Conservation (phyloP, 2,329 filamentous ascomycete species). For the Chaetomium sp. region DNA sequence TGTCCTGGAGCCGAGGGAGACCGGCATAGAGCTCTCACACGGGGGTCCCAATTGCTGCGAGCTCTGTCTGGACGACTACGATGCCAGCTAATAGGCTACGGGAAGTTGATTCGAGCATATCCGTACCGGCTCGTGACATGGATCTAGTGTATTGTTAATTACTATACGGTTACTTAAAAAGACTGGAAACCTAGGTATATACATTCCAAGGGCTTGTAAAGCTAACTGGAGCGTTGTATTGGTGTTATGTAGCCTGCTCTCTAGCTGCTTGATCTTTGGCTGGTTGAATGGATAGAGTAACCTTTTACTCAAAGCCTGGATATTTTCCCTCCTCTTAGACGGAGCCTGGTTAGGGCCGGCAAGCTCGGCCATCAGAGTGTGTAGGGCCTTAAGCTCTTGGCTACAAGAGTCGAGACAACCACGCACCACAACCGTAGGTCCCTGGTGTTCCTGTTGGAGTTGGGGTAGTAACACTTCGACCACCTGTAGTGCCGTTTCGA, state of each 20-base stretch:
- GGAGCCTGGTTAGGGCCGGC: not conserved
- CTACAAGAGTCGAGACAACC: not conserved
- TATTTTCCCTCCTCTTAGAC: not conserved
- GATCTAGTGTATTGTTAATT: no score
- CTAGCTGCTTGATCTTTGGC: not conserved
- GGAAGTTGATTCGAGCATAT: no score
- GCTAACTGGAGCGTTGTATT: conserved; percentile 2
- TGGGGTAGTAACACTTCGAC: not conserved
- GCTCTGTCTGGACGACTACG: no score
- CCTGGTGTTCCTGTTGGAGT: not conserved
- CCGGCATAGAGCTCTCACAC: no score
- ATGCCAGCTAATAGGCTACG: no score
- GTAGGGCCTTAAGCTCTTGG: not conserved
- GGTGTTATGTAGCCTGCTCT: not conserved
- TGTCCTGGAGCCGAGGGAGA: no score
- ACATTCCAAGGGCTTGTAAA: conserved; percentile 1
- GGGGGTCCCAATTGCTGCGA: no score
- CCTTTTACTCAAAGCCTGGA: not conserved
- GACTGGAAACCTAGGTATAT: not conserved
- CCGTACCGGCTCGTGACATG: no score
- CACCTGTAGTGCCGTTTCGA: not conserved
- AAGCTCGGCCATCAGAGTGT: not conserved
- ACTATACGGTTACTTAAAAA: no score
- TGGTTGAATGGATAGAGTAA: conserved; percentile 5
- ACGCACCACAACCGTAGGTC: not conserved